These are phyloP conservation scores for Vigna reflexopilosa DNA, from an alignment of 306 rosid genomes.

Conservation along the genomic window DNA sequence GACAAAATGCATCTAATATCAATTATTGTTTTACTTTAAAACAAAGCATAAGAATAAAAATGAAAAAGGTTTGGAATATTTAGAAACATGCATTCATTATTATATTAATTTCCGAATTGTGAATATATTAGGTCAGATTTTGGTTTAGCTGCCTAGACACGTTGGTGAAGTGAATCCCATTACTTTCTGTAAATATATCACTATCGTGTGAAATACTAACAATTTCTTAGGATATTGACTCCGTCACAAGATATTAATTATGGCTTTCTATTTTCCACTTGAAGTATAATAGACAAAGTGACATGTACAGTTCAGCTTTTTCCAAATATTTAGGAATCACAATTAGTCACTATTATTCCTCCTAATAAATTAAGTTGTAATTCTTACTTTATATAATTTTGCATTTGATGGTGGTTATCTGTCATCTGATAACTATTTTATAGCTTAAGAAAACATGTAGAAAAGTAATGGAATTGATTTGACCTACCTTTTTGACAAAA, in stretches of 20 bases:
- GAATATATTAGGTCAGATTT: background rate
- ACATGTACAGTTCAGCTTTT: constrained; percentile 21
- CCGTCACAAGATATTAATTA: background rate
- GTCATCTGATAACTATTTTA: background rate
- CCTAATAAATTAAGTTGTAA: background rate
- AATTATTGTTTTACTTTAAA: no score
- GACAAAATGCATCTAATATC: no score
- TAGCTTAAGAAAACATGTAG: constrained; percentile 18
- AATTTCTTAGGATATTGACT: background rate
- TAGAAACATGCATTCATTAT: no score
- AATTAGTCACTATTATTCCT: background rate
- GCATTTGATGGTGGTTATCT: constrained; percentile 12
- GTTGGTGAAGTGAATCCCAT: background rate
- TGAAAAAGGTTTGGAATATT: no score
- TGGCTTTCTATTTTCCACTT: background rate
- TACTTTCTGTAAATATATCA: background rate
- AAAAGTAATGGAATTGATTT: constrained; percentile 12
- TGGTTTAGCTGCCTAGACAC: background rate
- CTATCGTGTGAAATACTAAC: background rate
- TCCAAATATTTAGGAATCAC: constrained; percentile 2
- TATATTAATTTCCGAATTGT: no score
- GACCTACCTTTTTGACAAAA: constrained; percentile 11
- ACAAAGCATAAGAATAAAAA: no score
- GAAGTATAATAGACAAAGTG: background rate
- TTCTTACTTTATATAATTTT: constrained; percentile 1